A percentile compares a stretch with the other conserved stretches of the same genome.
These are phyloP conservation scores for Parathielavia hyrcaniae DNA, from an alignment of 495 filamentous ascomycete species.

Conservation along the genomic window DNA sequence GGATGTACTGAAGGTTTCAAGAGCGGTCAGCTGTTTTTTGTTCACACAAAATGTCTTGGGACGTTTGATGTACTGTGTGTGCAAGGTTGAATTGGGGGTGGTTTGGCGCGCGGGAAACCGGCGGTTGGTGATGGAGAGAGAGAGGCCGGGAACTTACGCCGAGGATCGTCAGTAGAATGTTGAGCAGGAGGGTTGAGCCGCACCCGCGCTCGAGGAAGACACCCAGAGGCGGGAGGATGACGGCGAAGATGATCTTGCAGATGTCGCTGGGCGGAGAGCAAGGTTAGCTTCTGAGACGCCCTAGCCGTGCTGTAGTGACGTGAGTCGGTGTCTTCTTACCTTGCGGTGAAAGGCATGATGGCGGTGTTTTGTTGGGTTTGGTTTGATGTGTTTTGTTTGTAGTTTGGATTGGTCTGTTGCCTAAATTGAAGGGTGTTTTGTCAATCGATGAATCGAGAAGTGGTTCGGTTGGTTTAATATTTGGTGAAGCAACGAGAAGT, in stretches of 20 bases:
- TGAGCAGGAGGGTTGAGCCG: conserved; percentile 81
- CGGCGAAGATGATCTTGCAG: conserved; percentile 85
- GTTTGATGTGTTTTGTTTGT: not conserved
- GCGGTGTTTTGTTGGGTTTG: not conserved
- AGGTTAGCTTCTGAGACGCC: conserved; percentile 4
- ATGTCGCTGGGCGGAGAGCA: conserved; percentile 57
- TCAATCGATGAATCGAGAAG: not conserved
- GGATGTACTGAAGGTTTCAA: conserved; percentile 38
- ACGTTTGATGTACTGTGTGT: too few relatives aligned
- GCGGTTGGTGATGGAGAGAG: too few relatives aligned
- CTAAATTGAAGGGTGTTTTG: not conserved
- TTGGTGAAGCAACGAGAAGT: not conserved
- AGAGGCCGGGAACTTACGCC: conserved; percentile 53
- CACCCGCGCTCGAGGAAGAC: conserved; percentile 88
- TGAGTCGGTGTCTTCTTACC: conserved; percentile 38
- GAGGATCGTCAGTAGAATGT: conserved; percentile 82
- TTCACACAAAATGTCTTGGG: too few relatives aligned
- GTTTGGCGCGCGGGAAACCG: not conserved
- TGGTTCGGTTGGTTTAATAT: not conserved
- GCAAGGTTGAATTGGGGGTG: too few relatives aligned
- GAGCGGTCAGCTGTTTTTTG: conserved; percentile 1
- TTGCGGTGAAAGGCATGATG: conserved; percentile 47
- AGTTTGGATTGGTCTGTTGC: not conserved
- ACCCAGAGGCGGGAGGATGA: conserved; percentile 81
- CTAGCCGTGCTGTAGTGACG: not conserved